Base-by-base conservation (phyloP, 495 filamentous ascomycete genomes). In the Corynascus novoguineensis region DNA sequence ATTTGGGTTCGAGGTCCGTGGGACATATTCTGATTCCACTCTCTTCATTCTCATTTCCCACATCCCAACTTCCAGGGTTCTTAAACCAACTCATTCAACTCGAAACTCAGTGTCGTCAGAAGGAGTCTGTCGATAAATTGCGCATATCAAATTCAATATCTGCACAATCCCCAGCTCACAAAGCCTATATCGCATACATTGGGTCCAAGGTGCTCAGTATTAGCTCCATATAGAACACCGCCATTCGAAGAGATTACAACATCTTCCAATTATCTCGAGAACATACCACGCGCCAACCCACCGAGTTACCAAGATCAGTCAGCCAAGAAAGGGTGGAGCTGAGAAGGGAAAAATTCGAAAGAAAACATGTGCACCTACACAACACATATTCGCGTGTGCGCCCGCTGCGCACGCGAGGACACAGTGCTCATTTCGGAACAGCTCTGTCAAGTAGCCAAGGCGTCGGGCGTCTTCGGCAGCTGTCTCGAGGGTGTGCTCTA, bases 341-440 rank as follows among this genome's bases (percentile, higher is more conserved):
- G 42, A 40, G 10, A 40, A 45, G 35, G 38, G 9, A 38, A 32
- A 40, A 22, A 44, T 10, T 0, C 32, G n/a, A 42, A 10, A 14
- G 27, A 38, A 31, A 31, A 50, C 21, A 77, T 77, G 74, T 77
- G 74, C 57, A 68, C 60, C 57, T 77, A 74, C 64, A 68, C 68
- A 17, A 69, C 60, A 25, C 74, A 77, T 61, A 45, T 75, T 32
- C 68, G 69, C 34, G 52, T 70, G 48, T 77, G 74, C 60, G 52
- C 55, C 40, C 34, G 60, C 34, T 77, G 74, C 58, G 45, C 65
- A 31, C 46, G 53, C 27, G 72, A 75, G 47, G 71, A 75, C 24
- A 75, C 68, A 2, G 66, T 77, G 8, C 68, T 77, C 35, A 75
- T 77, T 22, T 75, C 74, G 12, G 74, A 77, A 32, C 60, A 67